Evolutionary conservation across 495 filamentous ascomycete genomes (phyloP), one percentile per base, ranked within the genome.

Genomic region (Letharia columbiana): DNA sequence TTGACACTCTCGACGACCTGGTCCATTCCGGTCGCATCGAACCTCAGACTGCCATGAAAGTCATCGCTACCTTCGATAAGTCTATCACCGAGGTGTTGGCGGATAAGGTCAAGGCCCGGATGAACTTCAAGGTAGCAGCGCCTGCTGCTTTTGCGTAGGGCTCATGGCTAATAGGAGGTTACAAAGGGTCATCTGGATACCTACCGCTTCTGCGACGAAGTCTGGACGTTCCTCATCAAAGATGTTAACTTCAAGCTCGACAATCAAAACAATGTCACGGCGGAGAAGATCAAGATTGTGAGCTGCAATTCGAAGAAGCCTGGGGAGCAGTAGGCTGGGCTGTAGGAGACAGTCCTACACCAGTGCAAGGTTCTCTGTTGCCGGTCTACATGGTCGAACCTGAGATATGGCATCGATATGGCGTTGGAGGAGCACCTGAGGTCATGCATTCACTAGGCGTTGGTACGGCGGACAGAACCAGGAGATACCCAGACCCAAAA

Each of bases 141-240:
- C 44, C 49, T 28, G 37, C 44, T 52, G 35, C 28, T 37, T 50
- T 8, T 35, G 15, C 15, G 37, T 52, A 42, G 31, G 11, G 60
- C 20, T 17, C 52, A n/a, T 60, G 37, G 59, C 54, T 57, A 45
- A 66, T 39, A 18, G 18, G 35, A 40, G 57, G 31, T 42, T 58
- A 12, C 69, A 23, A 72, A 98, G 94, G 95, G 94, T 40, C 92
- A 95, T 70, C 87, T 99, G 58, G 94, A 99, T 76, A 99, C 95
- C 40, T 99, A 99, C 81, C 91, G 95, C 71, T 99, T 98, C 83
- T 99, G 95, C 81, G 95, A 99, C 77, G 95, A 99, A 80, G 95
- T 99, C 63, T 99, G 95, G 95, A 99, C 95, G 3, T 99, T 99
- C 80, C 83, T 98, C 67, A 94, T 99, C 78, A 97, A 97, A 77